Evolutionary conservation across 1,284 basidiomycete genomes (phyloP).

Genomic region (Ganoderma leucocontextum): DNA sequence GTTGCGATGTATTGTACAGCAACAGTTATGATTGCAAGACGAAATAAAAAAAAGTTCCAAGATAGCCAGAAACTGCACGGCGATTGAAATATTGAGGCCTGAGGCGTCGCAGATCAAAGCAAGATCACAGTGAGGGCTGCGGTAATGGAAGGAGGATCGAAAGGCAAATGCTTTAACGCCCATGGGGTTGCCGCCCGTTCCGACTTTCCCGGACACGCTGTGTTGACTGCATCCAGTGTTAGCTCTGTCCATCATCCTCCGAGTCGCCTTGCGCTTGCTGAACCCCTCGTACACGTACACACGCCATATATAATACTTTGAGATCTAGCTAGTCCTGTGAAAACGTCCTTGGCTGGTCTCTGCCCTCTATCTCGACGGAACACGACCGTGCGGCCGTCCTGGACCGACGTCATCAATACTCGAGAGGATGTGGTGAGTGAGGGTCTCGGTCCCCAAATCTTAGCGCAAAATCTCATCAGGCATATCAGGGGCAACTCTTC

Average conservation of each 20-base stretch:
- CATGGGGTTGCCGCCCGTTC: background rate
- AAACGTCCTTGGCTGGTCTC: background rate
- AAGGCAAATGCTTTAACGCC: slow-evolving; percentile 6
- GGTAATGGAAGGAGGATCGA: background rate
- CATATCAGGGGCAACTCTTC: slow-evolving; percentile 19
- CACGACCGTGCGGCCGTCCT: background rate
- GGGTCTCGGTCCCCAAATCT: background rate
- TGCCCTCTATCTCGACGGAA: background rate
- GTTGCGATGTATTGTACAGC: background rate
- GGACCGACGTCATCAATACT: background rate
- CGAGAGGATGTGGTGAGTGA: background rate
- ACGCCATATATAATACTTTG: background rate
- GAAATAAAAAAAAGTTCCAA: background rate
- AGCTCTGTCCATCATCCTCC: background rate
- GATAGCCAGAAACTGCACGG: background rate
- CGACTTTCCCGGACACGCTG: slow-evolving; percentile 1
- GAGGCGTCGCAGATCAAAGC: background rate
- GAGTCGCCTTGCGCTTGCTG: background rate
- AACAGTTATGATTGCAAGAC: background rate
- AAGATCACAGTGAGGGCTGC: background rate
- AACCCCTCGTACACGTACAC: background rate
- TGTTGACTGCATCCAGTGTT: too few species aligned
- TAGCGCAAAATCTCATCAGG: background rate
- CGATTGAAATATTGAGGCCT: background rate
- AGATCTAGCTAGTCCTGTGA: background rate